Conservation (phyloP, 805 yeast genomes). For the Wickerhamiella occidentalis region DNA sequence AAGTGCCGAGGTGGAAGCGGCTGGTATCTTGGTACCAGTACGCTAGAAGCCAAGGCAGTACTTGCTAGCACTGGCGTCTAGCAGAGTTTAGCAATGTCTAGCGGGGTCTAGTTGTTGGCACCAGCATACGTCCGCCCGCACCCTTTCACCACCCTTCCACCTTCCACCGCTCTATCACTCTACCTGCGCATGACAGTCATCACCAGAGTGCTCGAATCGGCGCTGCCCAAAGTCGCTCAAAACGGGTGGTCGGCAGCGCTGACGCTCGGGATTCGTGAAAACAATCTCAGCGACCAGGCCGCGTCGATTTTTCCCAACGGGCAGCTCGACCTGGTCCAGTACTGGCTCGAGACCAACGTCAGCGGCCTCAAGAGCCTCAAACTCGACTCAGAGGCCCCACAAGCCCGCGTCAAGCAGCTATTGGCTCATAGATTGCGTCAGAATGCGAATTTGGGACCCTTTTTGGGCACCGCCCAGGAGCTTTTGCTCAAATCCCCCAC, state of each 20-base stretch:
- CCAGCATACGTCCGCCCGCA: too few relatives aligned
- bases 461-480: slow-evolving; percentile 38
- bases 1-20: too few relatives aligned
- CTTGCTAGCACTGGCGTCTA: too few relatives aligned
- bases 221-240: slow-evolving; percentile 35
- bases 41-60: too few relatives aligned
- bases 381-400: neutral
- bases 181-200: slow-evolving; percentile 15
- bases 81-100: too few relatives aligned
- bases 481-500: slow-evolving; percentile 45
- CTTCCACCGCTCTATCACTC: neutral
- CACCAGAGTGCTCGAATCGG: slow-evolving; percentile 29
- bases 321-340: slow-evolving; percentile 40
- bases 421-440: slow-evolving; percentile 31
- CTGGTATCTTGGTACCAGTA: too few relatives aligned
- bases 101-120: too few relatives aligned
- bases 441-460: slow-evolving; percentile 28
- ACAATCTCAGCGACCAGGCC: slow-evolving; percentile 42
- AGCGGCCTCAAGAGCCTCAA: slow-evolving; percentile 26
- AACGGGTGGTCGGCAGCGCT: slow-evolving; percentile 43
- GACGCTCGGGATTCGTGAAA: slow-evolving; percentile 36
- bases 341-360: slow-evolving; percentile 37
- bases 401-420: slow-evolving; percentile 31
- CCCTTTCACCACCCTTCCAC: too few relatives aligned
- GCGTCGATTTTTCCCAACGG: slow-evolving; percentile 32